phyloP scores from a whole-genome alignment of 2,329 filamentous ascomycete genomes.

The Xylaria hypoxylon region DNA sequence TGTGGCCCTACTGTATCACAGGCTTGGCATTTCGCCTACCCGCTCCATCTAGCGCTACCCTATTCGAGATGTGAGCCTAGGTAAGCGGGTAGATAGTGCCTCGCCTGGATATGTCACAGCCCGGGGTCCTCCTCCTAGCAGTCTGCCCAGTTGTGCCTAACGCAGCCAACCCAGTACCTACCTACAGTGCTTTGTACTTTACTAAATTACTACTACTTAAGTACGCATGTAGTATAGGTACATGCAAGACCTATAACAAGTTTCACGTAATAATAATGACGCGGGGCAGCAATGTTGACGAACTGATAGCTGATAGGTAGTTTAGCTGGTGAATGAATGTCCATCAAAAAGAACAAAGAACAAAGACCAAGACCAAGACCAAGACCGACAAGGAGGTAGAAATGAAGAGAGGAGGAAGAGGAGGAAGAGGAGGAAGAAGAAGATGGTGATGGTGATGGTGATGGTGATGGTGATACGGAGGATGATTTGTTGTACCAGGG shows the following conservation, averaged over 20 bases:
- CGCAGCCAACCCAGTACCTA: neutral
- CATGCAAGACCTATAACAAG: constrained; percentile 5
- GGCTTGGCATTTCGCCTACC: constrained; percentile 10
- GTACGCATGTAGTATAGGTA: no score
- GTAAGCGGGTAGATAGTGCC: no score
- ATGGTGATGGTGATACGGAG: neutral
- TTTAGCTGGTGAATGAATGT: neutral
- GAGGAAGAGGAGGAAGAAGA: neutral
- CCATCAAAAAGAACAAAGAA: neutral
- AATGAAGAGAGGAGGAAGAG: neutral
- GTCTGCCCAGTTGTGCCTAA: constrained; percentile 9
- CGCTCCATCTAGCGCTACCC: neutral
- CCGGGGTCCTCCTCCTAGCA: neutral
- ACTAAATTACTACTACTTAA: no score
- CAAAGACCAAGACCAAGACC: neutral
- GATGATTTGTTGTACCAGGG: constrained; percentile 12
- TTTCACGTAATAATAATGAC: constrained; percentile 21
- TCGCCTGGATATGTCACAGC: neutral
- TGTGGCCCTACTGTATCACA: constrained; percentile 9
- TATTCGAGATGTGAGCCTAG: no score
- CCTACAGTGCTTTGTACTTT: no score
- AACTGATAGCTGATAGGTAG: constrained; percentile 21
- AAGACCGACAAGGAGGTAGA: no score
- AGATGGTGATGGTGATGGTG: neutral
- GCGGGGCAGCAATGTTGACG: constrained; percentile 25